Evolutionary conservation across 495 filamentous ascomycete species (phyloP).

Genomic region (Neurospora hispaniola): DNA sequence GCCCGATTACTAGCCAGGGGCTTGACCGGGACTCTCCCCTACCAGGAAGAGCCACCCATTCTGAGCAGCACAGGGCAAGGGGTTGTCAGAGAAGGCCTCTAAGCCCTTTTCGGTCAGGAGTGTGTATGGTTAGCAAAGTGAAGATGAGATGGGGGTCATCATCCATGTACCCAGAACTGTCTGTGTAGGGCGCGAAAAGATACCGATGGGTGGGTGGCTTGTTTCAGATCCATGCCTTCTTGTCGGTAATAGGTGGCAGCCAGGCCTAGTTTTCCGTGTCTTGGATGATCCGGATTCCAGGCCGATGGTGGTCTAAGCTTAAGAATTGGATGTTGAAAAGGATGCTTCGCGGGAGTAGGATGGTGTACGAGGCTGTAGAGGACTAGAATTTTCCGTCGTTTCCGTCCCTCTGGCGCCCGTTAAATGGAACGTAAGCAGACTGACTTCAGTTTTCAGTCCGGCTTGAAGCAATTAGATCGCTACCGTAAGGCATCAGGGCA

Average conservation of each 20-base stretch:
- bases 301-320: background rate
- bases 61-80: background rate
- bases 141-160: background rate
- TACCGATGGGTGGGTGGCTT: background rate
- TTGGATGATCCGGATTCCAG: background rate
- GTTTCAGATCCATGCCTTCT: background rate
- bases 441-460: background rate
- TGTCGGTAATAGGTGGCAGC: background rate
- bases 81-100: background rate
- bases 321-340: background rate
- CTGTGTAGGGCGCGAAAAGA: background rate
- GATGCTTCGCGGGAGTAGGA: background rate
- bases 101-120: background rate
- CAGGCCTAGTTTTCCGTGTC: background rate
- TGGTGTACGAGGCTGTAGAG: background rate
- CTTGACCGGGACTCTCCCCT: background rate
- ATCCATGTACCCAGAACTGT: background rate
- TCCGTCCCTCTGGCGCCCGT: background rate
- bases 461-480: background rate
- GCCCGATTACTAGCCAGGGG: background rate
- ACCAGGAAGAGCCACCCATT: background rate
- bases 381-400: background rate
- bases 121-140: background rate
- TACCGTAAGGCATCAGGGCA: background rate
- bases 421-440: background rate